A percentile compares a stretch with the other conserved stretches of the same genome.
phyloP scores from a whole-genome alignment of 1,139 yeast genomes.

The Scheffersomyces segobiensis region DNA sequence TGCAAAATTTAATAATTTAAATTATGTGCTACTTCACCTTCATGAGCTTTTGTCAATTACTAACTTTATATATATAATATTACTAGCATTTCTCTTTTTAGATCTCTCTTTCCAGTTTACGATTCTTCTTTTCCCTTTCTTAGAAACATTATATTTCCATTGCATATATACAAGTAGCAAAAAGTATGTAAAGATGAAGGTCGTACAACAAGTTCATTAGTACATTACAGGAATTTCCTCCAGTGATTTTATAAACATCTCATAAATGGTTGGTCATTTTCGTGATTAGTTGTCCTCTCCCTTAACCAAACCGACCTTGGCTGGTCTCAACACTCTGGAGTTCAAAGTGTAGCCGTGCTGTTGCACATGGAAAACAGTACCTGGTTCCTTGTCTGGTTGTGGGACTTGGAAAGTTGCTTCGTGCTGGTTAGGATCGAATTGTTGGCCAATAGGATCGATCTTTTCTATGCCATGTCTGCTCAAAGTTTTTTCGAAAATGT shows the following conservation, averaged over 20 bases:
- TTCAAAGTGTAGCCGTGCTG: conserved; percentile 87
- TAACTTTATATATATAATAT: too few relatives aligned
- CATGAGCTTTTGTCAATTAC: too few relatives aligned
- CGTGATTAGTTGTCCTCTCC: conserved; percentile 22
- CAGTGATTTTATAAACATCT: not conserved
- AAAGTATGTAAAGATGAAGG: not conserved
- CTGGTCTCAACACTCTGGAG: conserved; percentile 89
- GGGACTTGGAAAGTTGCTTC: conserved; percentile 92
- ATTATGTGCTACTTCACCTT: not conserved
- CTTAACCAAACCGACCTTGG: conserved; percentile 94
- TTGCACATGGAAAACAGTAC: conserved; percentile 91
- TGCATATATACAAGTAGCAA: not conserved
- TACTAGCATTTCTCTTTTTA: too few relatives aligned
- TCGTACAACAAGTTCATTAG: not conserved
- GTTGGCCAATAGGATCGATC: conserved; percentile 81
- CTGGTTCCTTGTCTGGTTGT: conserved; percentile 88
- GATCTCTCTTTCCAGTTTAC: too few relatives aligned
- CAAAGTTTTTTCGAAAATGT: conserved; percentile 83
- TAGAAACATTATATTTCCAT: not conserved
- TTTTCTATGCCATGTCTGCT: conserved; percentile 77
- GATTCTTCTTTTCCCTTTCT: not conserved
- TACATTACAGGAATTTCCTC: not conserved
- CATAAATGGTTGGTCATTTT: not conserved
- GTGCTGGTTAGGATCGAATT: conserved; percentile 87
- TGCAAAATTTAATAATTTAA: not conserved